Base-by-base conservation (phyloP, 495 filamentous ascomycete species). In the Mycothermus thermophilus region DNA sequence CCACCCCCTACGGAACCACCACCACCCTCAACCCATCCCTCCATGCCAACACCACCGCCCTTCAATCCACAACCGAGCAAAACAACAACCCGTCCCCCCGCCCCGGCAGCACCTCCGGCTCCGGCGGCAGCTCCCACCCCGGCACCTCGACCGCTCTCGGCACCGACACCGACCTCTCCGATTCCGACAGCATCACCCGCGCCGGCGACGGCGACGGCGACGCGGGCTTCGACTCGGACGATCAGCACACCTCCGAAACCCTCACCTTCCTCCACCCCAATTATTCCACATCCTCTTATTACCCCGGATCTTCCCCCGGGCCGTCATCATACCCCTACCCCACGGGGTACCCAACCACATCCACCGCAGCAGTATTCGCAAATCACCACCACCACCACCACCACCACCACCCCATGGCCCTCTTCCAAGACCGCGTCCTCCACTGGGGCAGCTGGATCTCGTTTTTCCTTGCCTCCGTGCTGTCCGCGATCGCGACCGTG, bases 401-500 rank as follows among this genome's bases (percentile, higher is more conserved):
- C 59, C 27, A 31, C 51, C 8, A 63, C n/a, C 60, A 62, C 40
- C 49, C 51, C 21, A 33, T 67, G 17, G 41, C 45, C 5, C 38
- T 42, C 4, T 58, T 63, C 34, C 57, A 63, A 7, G 71, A 75
- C 28, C 49, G 31, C 5, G 40, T 72, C 1, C 50, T 77, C 0
- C 62, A 54, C 21, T 57, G 58, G 35, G 55, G 54, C 4, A 64
- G 59, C 13, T 32, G 70, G 18, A 52, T 50, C 20, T 58, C 58
- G 17, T 74, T 69, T 34, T 39, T 42, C 5, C 55, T 55, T 0
- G 54, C 73, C 0, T 62, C 65, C 19, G 33, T 71, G n/a, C 57
- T 81, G 8, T 58, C 78, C 17, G 38, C 58, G 34, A 52, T 79
- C 16, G 66, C 73, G 1, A 55, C 54, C 7, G 44, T 73, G 5